phyloP scores from a whole-genome alignment of 2,329 filamentous ascomycete species.

The Apiospora phragmitis region DNA sequence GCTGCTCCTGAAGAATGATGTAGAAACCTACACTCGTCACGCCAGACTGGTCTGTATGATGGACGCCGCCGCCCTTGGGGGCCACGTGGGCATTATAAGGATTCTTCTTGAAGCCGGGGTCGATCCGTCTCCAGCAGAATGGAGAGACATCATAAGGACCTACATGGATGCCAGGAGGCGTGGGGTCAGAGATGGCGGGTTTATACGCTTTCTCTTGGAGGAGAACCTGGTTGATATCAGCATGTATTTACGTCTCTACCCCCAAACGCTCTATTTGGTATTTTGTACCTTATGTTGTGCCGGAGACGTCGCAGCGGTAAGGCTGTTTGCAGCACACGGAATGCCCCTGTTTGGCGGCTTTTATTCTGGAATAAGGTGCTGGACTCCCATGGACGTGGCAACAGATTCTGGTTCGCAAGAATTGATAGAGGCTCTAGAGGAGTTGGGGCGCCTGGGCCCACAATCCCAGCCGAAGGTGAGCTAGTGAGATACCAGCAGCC shows the following conservation, averaged over 20 bases:
- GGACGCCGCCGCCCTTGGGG: accelerated
- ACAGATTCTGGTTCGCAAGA: accelerated
- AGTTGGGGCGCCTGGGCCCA: neutral
- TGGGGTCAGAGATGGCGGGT: neutral
- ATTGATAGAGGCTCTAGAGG: neutral
- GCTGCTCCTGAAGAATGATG: neutral
- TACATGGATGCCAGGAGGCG: neutral
- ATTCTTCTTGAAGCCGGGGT: neutral
- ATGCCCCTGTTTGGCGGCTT: neutral
- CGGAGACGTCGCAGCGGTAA: neutral
- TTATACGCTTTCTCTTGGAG: neutral
- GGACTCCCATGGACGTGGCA: neutral
- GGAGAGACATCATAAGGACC: neutral
- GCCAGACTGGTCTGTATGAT: too few species aligned
- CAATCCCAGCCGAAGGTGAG: too few species aligned
- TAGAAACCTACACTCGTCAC: too few species aligned
- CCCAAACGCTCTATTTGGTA: neutral
- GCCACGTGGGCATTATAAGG: neutral
- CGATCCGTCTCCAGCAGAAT: neutral
- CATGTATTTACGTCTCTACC: neutral
- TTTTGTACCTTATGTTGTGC: neutral
- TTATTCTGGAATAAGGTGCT: neutral
- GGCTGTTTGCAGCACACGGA: neutral
- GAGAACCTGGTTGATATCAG: neutral
- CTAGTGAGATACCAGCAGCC: too few species aligned